A percentile compares a stretch with the other conserved stretches of the same genome.
Evolutionary conservation across 2,329 filamentous ascomycete genomes (phyloP).

Genomic region (Monosporascus sp.): DNA sequence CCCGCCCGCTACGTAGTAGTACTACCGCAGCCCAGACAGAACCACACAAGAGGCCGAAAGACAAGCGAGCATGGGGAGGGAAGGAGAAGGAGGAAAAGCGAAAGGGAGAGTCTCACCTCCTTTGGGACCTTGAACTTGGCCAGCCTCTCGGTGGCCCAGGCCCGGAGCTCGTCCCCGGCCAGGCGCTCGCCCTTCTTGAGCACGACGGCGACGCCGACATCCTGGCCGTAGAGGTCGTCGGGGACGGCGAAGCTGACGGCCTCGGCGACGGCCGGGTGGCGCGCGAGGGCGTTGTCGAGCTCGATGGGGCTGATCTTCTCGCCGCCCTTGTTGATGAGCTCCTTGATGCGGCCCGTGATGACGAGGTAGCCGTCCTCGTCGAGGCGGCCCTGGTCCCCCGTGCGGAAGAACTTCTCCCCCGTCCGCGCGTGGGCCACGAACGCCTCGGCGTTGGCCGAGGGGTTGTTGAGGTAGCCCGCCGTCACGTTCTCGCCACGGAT

Average conservation of each 20-base stretch:
- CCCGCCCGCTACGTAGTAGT: no score
- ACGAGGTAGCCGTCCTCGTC: conserved; percentile 77
- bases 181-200: conserved; percentile 59
- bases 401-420: conserved; percentile 65
- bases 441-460: conserved; percentile 65
- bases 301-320: conserved; percentile 89
- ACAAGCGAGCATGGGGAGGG: background rate
- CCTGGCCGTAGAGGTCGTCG: conserved; percentile 79
- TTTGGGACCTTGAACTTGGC: conserved; percentile 85
- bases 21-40: background rate
- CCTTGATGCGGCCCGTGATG: conserved; percentile 90
- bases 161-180: conserved; percentile 55
- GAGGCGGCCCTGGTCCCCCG: conserved; percentile 78
- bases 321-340: conserved; percentile 85
- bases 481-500: conserved; percentile 80
- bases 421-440: conserved; percentile 56
- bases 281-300: conserved; percentile 75
- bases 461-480: conserved; percentile 79
- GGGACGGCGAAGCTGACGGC: conserved; percentile 80
- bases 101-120: conserved; percentile 52
- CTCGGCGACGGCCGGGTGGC: conserved; percentile 67
- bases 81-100: background rate
- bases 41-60: background rate
- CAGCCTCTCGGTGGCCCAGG: conserved; percentile 63
- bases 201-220: conserved; percentile 72